phyloP scores from a whole-genome alignment of 1,284 basidiomycete species.

The Pisolithus thermaeus region DNA sequence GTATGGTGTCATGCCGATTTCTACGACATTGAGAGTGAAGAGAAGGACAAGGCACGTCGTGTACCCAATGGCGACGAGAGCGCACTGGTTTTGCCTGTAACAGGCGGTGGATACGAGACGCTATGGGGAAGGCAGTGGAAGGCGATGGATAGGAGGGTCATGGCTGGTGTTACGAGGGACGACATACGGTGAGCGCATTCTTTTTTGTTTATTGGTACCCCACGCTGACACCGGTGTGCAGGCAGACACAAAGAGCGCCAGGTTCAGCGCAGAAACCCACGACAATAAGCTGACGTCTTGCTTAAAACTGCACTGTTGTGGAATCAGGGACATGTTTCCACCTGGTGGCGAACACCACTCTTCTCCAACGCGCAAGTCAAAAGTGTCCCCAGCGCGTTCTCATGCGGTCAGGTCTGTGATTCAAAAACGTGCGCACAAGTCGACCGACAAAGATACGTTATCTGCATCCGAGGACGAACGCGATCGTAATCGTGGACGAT shows the following conservation, averaged over 20 bases:
- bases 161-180: slow-evolving; percentile 79
- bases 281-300: slow-evolving; percentile 66
- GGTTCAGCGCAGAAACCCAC: slow-evolving; percentile 64
- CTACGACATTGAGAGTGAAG: slow-evolving; percentile 50
- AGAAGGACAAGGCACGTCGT: slow-evolving; percentile 42
- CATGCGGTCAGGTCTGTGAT: slow-evolving; percentile 9
- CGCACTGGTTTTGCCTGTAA: slow-evolving; percentile 41
- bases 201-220: background rate
- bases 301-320: slow-evolving; percentile 45
- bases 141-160: slow-evolving; percentile 75
- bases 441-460: slow-evolving; percentile 15
- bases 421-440: slow-evolving; percentile 23
- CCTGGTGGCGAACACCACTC: slow-evolving; percentile 10
- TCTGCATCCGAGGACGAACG: slow-evolving; percentile 20
- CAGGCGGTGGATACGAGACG: slow-evolving; percentile 41
- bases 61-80: slow-evolving; percentile 54
- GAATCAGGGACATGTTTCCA: slow-evolving; percentile 32
- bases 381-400: slow-evolving; percentile 23
- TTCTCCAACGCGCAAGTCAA: slow-evolving; percentile 17
- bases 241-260: slow-evolving; percentile 67
- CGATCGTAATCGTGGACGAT: slow-evolving; percentile 8
- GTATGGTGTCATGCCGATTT: slow-evolving; percentile 64
- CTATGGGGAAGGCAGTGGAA: slow-evolving; percentile 60
- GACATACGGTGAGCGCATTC: slow-evolving; percentile 54
- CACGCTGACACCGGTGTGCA: slow-evolving; percentile 17